Conservation (phyloP, 1,284 basidiomycete genomes). For the Ustilago sp. region DNA sequence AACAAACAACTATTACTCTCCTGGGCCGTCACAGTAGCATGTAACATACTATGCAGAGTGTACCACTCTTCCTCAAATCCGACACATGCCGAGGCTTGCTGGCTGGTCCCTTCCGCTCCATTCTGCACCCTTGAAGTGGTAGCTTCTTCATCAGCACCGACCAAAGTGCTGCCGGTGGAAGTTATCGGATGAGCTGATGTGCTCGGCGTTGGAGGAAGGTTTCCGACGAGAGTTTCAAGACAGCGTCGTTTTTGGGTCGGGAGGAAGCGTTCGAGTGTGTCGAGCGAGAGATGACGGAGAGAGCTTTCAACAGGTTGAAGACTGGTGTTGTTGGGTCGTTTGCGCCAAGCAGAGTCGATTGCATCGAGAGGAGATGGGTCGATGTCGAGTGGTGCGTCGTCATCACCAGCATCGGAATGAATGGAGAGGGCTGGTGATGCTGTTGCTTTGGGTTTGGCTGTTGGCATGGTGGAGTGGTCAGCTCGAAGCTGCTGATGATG, state of each 20-base stretch:
- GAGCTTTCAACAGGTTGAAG: conserved; percentile 11
- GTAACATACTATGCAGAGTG: conserved; percentile 46
- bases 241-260: conserved; percentile 29
- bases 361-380: conserved; percentile 19
- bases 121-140: not conserved
- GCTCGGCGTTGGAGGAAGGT: conserved; percentile 15
- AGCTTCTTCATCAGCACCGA: conserved; percentile 2
- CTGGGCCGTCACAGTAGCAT: conserved; percentile 45
- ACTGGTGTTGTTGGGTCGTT: conserved; percentile 9
- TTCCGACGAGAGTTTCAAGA: conserved; percentile 31
- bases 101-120: conserved; percentile 4
- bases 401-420: conserved; percentile 7
- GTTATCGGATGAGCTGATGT: not conserved
- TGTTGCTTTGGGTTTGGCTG: conserved; percentile 24
- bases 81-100: conserved; percentile 41
- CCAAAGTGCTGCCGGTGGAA: not conserved
- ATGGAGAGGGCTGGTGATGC: conserved; percentile 14
- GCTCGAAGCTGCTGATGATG: not conserved
- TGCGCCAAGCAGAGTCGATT: conserved; percentile 3
- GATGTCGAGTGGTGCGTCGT: conserved; percentile 13
- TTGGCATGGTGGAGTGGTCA: conserved; percentile 9
- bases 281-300: conserved; percentile 17
- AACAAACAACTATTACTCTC: conserved; percentile 66
- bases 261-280: conserved; percentile 12
- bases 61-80: conserved; percentile 55